A percentile compares a stretch with the other conserved stretches of the same genome.
phyloP scores from a whole-genome alignment of 176 grass and related monocot genomes.

The Panicum miliaceum region DNA sequence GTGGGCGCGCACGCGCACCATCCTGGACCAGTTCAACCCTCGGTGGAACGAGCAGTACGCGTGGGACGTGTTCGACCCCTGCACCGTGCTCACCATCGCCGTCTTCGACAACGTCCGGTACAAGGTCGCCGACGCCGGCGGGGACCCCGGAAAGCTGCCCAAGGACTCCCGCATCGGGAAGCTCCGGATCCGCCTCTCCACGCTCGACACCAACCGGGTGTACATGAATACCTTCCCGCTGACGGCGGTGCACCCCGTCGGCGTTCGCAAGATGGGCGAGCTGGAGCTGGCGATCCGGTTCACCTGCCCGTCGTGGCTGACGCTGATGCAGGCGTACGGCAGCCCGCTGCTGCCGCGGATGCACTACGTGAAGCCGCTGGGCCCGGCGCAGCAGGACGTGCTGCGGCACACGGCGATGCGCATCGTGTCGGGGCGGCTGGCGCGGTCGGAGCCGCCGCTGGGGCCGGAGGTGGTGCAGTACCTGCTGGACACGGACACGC shows the following conservation, averaged over 20 bases:
- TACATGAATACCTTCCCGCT: constrained; percentile 72
- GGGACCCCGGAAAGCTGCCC: constrained; percentile 5
- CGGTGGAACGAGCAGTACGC: constrained; percentile 99
- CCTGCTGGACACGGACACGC: constrained; percentile 91
- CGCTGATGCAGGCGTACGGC: constrained; percentile 78
- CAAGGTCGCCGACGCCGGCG: constrained; percentile 42
- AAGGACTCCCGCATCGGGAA: constrained; percentile 85
- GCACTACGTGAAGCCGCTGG: constrained; percentile 92
- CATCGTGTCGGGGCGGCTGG: constrained; percentile 74
- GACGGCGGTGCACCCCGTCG: constrained; percentile 71
- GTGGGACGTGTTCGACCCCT: constrained; percentile 98
- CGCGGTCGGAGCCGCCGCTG: constrained; percentile 93
- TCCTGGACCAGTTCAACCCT: constrained; percentile 96
- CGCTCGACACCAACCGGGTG: constrained; percentile 84
- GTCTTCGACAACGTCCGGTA: constrained; percentile 95
- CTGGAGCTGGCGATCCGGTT: constrained; percentile 93
- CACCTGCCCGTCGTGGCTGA: constrained; percentile 90
- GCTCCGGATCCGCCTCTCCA: constrained; percentile 87
- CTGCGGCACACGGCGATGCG: constrained; percentile 95
- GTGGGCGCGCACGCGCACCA: constrained; percentile 93
- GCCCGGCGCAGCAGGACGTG: constrained; percentile 84
- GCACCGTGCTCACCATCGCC: constrained; percentile 93
- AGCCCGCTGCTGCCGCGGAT: constrained; percentile 87
- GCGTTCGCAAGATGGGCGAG: constrained; percentile 98
- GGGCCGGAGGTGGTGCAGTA: constrained; percentile 95